These are phyloP conservation scores for Tolypocladium tropicale DNA, from an alignment of 2,329 filamentous ascomycete genomes.

Conservation along the genomic window DNA sequence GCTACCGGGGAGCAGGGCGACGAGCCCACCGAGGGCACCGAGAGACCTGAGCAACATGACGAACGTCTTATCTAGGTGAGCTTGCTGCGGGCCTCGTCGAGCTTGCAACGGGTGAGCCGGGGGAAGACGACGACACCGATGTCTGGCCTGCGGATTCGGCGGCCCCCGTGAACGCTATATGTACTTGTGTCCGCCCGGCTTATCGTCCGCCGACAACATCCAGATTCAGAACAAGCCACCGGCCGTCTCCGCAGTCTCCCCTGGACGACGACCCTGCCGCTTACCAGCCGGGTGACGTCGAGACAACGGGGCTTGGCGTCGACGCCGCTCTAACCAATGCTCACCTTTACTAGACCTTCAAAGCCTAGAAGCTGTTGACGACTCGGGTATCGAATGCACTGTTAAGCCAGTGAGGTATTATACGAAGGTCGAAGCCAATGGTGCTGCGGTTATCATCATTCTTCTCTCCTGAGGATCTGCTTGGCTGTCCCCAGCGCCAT, in stretches of 20 bases:
- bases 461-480: too few relatives aligned
- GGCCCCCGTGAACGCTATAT: not conserved
- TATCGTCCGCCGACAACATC: not conserved
- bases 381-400: too few relatives aligned
- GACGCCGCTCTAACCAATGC: not conserved
- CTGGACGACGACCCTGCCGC: not conserved
- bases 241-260: not conserved
- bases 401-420: too few relatives aligned
- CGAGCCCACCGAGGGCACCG: conserved; percentile 5
- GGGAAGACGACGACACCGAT: not conserved
- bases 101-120: not conserved
- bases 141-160: not conserved
- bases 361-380: too few relatives aligned
- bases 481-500: too few relatives aligned
- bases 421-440: too few relatives aligned
- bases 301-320: not conserved
- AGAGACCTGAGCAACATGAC: conserved; percentile 6
- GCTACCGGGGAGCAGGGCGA: conserved; percentile 7
- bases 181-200: not conserved
- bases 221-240: not conserved
- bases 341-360: too few relatives aligned
- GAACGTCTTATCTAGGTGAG: not conserved
- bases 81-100: not conserved
- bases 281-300: not conserved
- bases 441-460: too few relatives aligned